Conservation (phyloP, 257 asterid species). For the Mentha longifolia region DNA sequence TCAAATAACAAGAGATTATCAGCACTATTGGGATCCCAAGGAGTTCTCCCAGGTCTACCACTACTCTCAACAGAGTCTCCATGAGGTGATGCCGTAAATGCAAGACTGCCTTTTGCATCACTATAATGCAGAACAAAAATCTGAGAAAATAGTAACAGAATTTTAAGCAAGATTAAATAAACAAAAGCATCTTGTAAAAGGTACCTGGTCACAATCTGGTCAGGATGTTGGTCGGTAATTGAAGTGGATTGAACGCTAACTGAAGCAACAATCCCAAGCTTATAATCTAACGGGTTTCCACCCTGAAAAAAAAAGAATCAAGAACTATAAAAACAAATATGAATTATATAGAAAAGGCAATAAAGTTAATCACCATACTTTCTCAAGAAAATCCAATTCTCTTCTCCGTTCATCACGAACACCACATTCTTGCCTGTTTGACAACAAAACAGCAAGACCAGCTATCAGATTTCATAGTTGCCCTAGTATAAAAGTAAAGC, state of each 20-base stretch:
- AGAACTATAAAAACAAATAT: constrained; percentile 34
- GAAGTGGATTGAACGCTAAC: constrained; percentile 84
- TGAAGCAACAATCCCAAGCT: constrained; percentile 59
- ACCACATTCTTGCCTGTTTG: constrained; percentile 78
- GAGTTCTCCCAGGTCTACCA: constrained; percentile 72
- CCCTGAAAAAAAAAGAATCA: constrained; percentile 59
- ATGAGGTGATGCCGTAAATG: constrained; percentile 75
- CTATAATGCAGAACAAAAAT: constrained; percentile 44
- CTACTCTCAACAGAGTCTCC: constrained; percentile 95
- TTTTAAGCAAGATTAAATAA: constrained; percentile 13
- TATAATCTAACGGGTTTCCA: constrained; percentile 84
- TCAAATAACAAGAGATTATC: constrained; percentile 87
- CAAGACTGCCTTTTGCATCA: constrained; percentile 88
- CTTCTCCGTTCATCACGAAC: constrained; percentile 74
- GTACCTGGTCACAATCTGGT: constrained; percentile 69
- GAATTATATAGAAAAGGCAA: constrained; percentile 31
- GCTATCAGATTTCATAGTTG: constrained; percentile 25
- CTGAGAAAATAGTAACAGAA: constrained; percentile 17
- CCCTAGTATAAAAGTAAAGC: constrained; percentile 32
- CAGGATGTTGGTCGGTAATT: constrained; percentile 65
- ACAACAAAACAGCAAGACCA: constrained; percentile 8
- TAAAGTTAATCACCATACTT: constrained; percentile 55
- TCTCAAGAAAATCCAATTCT: constrained; percentile 86
- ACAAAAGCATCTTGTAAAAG: constrained; percentile 26
- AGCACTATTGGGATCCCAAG: constrained; percentile 80